Evolutionary conservation across 202 grass and related monocot species (phyloP), one percentile per base, ranked within the genome.

Genomic region (Saccharum hybrid): DNA sequence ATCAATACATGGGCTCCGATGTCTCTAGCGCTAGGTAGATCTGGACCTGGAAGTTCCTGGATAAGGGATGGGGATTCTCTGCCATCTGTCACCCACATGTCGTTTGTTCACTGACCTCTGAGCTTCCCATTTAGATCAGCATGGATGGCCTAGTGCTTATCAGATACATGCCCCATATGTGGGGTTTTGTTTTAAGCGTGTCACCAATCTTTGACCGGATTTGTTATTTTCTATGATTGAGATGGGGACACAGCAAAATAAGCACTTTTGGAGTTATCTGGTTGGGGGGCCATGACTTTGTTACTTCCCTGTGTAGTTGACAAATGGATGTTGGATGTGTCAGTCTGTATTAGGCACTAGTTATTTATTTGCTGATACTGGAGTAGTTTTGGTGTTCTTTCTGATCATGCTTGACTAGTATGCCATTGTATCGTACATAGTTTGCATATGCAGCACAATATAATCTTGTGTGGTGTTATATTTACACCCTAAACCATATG

Each of bases 11-110:
- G 64, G 33, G 43, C 31, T 45, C 79, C 60, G 52, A 18, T 67
- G 66, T 73, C 39, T 31, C 46, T 68, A 81, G 67, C 22, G 52
- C 49, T 82, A 40, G 80, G 84, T 86, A 75, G 80, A 86, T 90
- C 88, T 83, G 82, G 63, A 64, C 74, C 34, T 74, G 68, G 49
- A 43, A 64, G 34, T 26, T 26, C 48, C 40, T 26, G 18, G 64
- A 76, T 69, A 79, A 66, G 68, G 56, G 66, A 79, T 86, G 75
- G 83, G 63, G 42, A 81, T 63, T 31, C 10, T 30, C 26, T 63
- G 61, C 26, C 26, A 31, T 30, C 60, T 31, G 23, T 63, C 23
- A 31, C 26, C 0, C 4, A 28, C 26, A 26, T 63, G 61, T 31
- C 4, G 10, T 15, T 30, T 63, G 21, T 60, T 60, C 57, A 60